Conservation (phyloP, 768 basidiomycete species). For the Termitomyces sp. region DNA sequence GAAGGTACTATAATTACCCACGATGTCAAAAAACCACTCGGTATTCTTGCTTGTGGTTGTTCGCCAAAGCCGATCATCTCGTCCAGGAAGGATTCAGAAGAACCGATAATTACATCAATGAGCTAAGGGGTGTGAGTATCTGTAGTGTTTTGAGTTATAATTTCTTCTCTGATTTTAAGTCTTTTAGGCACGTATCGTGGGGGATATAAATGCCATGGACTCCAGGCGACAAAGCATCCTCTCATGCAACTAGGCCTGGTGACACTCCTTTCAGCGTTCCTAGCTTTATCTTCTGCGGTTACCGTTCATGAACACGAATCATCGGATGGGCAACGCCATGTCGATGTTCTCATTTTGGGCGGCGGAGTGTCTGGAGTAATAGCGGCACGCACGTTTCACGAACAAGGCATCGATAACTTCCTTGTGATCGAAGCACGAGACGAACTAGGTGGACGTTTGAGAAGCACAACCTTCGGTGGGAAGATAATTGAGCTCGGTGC, state of each 20-base stretch:
- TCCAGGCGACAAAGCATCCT: no score
- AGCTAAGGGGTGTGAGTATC: no score
- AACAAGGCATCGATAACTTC: conserved; percentile 49
- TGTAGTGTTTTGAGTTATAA: no score
- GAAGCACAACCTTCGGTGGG: conserved; percentile 39
- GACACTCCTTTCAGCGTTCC: not conserved
- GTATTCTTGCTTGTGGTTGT: no score
- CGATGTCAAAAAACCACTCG: no score
- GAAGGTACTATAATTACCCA: no score
- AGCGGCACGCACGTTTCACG: conserved; percentile 55
- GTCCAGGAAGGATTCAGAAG: no score
- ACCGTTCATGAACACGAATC: not conserved
- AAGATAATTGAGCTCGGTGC: conserved; percentile 52
- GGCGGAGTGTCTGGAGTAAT: conserved; percentile 64
- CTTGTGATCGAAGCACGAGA: conserved; percentile 54
- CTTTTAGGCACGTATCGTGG: no score
- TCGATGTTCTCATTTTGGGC: conserved; percentile 53
- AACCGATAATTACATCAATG: no score
- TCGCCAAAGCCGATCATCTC: no score
- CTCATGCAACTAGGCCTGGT: not conserved
- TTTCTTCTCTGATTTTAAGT: no score
- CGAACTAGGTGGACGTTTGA: conserved; percentile 61
- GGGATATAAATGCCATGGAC: not conserved
- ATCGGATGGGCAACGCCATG: not conserved
- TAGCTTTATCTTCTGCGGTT: not conserved